Evolutionary conservation across 2,329 filamentous ascomycete genomes (phyloP), one percentile per base, ranked within the genome.

Genomic region (Cercospora berteroae): DNA sequence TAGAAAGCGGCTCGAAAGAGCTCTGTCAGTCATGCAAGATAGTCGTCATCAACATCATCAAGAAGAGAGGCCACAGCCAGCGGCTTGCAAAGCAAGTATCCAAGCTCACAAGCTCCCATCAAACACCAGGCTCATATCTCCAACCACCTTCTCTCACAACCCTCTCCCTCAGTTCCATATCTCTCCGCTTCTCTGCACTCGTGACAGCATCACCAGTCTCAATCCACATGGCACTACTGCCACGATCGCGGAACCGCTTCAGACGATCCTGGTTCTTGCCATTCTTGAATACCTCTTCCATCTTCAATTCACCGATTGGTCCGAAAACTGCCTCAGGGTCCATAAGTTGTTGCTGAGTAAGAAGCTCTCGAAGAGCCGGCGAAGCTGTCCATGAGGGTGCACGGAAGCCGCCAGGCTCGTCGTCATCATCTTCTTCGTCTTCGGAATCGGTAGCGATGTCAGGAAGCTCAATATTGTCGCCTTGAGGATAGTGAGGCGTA

Each of bases 361-460:
- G 86, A 64, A 92, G 87, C 63, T 87, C 84, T 18, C 90, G 88
- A 56, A 99, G 86, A 70, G 92, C 90, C 10, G 94, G 94, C 2
- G 92, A 92, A 76, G 97, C 90, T 4, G 93, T 93, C 95, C 95
- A 99, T 7, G 88, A 87, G 2, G 93, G 91, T 16, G 92, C 87
- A 63, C 81, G 83, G 75, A 92, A 88, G 58, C 83, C 83, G 56
- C 73, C 75, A 33, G 72, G 74, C 25, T 70, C 70, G 39, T 81
- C 81, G 6, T 81, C 81, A 13, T 88, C 86, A 2, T 85, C 87
- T 68, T 94, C 91, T 59, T 94, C 91, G 67, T 96, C 92, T 74
- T 97, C 94, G 31, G 93, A 93, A 77, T 99, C 96, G 1, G 95
- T 98, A 70, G 93, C 89, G 73, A 99, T 98, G 73, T 99, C 95